Evolutionary conservation across 768 basidiomycete species (phyloP), one percentile per base, ranked within the genome.

Genomic region (Tulasnella calospora): DNA sequence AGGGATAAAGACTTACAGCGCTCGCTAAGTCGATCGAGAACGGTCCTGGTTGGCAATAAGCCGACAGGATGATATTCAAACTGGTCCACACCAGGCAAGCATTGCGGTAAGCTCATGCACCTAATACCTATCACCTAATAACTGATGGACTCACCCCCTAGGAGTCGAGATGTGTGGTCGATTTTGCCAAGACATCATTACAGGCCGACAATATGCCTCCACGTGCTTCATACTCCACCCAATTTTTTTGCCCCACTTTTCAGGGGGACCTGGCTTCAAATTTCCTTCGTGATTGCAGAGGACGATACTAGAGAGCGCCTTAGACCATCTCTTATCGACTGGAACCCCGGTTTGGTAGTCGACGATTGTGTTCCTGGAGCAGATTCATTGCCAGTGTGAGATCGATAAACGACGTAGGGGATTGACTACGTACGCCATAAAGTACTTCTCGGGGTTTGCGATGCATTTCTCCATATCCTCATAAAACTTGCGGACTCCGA

Each of bases 21-120:
- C 78, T 73, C 7, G 78, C 47, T 5, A 80, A 44, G 36, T 80
- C 79, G 30, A 80, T 27, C 4, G 79, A 79, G 44, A 78, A 78
- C 19, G 79, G 76, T 5, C 92, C 86, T 79, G 92, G 92, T 78
- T 93, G 91, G 0, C 91, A 90, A 80, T 94, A 92, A 91, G 92
- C 57, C 5, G 87, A 89, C 27, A 94, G 85, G 80, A 93, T 92
- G 51, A 93, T 92, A 79, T 92, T 91, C n/a, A 93, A 82, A 0
- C 91, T 91, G 13, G 91, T 90, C 3, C 90, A 89, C 61, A 87
- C 85, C 82, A 89, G 87, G 4, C 2, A 19, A 46, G 46, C 46
- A 17, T 46, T 12, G 19, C 3, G 46, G 13, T 46, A 3, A 0
- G 85, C 82, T 13, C 81, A 81, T 0, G 88, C 86, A n/a, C n/a